Conservation (phyloP, 306 rosid genomes). For the Cercis canadensis region DNA sequence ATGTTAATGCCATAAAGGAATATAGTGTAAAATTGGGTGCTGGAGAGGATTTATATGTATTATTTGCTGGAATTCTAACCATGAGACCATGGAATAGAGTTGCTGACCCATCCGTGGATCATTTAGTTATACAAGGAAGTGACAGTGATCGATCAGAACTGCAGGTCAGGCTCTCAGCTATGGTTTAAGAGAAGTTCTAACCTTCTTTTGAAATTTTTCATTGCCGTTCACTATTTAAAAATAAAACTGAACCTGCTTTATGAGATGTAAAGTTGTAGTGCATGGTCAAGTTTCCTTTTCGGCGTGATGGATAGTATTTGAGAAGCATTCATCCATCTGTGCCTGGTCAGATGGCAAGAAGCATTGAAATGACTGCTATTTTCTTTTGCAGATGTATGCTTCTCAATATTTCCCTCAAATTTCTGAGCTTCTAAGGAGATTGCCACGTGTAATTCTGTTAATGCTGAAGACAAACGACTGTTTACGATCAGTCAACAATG, state of each 20-base stretch:
- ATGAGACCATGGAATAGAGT: slow-evolving; percentile 98
- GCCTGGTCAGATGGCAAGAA: slow-evolving; percentile 33
- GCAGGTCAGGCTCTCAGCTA: slow-evolving; percentile 68
- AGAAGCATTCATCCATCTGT: neutral
- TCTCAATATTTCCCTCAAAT: slow-evolving; percentile 88
- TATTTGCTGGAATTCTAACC: slow-evolving; percentile 94
- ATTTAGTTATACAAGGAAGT: slow-evolving; percentile 77
- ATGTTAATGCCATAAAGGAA: slow-evolving; percentile 81
- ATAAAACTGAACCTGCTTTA: slow-evolving; percentile 8
- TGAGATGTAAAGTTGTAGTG: slow-evolving; percentile 11
- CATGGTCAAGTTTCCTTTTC: slow-evolving; percentile 27
- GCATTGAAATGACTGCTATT: slow-evolving; percentile 33
- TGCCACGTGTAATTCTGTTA: slow-evolving; percentile 89
- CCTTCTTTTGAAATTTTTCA: slow-evolving; percentile 24
- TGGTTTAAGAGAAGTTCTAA: slow-evolving; percentile 16
- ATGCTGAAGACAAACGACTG: slow-evolving; percentile 99
- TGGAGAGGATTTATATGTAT: slow-evolving; percentile 90
- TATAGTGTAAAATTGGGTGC: slow-evolving; percentile 93
- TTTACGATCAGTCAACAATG: slow-evolving; percentile 83
- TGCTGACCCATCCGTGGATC: slow-evolving; percentile 82
- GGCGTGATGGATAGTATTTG: slow-evolving; percentile 21
- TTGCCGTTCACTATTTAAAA: neutral
- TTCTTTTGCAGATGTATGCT: slow-evolving; percentile 83
- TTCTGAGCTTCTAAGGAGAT: slow-evolving; percentile 88
- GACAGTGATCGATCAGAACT: slow-evolving; percentile 79